Base-by-base conservation (phyloP, 495 filamentous ascomycete species). In the Astrocystis sublimbata region DNA sequence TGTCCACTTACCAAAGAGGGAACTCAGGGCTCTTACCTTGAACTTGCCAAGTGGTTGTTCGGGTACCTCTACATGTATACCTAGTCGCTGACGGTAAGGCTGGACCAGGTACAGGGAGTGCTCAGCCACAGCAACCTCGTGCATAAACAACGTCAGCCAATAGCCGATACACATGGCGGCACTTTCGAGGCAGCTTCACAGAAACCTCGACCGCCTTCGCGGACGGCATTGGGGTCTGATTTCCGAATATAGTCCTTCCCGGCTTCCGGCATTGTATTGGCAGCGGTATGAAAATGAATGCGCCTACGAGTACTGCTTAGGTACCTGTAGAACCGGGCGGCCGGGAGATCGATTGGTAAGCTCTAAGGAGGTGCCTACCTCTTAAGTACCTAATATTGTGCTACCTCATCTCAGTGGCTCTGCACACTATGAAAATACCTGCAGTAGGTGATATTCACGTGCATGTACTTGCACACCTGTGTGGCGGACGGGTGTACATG, bases 101-200 rank as follows among this genome's bases (percentile, higher is more conserved):
- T 60, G 58, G 45, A 52, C 33, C 31, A 31, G 42, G 33, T 30
- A 50, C 17, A 59, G 31, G 57, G 33, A 17, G 41, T 49, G 50
- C 41, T 54, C 49, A 54, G 59, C 59, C 59, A 54, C 49, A 7
- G 36, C 50, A 36, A 38, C 47, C 50, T 62, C 59, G 45, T 54
- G 49, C 59, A 61, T 61, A 12, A 26, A 23, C 31, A 7, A 40
- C 28, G 19, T 40, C 43, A 15, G 15, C 33, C 33, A 57, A 57
- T 38, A 26, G 35, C 19, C 8, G 17, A 19, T 36, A 19, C 21
- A n/a, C n/a, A n/a, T n/a, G n/a, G n/a, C n/a, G n/a, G n/a, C n/a
- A 46, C 17, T 23, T 21, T 38, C 36, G 13, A 33, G 12, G 13
- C 10, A 41, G 28, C 30, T 17, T 36, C n/a, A n/a, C n/a, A n/a